Evolutionary conservation across 192 early-diverging fungal species (phyloP), one percentile per base, ranked within the genome.

Genomic region (Lobosporangium transversale): DNA sequence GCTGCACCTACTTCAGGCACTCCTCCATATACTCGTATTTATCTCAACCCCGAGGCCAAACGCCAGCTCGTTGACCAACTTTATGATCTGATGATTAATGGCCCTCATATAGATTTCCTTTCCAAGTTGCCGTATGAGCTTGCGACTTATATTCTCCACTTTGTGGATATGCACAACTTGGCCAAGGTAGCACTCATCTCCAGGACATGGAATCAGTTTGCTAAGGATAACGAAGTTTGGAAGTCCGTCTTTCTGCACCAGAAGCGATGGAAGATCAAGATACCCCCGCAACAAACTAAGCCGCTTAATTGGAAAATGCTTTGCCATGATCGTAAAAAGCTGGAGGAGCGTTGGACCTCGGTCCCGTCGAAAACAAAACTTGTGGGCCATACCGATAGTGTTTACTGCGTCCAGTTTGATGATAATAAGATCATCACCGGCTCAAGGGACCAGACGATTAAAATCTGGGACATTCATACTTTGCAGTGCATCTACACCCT

Each of bases 331-430:
- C 86, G 94, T 12, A 57, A 71, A 20, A 44, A 62, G 31, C 82
- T 97, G 2, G 86, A 88, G 44, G 65, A 52, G 14, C 81, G 80
- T 55, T 95, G 93, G 93, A 84, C 68, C 17, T 1, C 20, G 20
- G 71, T 62, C 3, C 80, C 80, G 17, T 58, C 66, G 12, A 83
- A 87, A 18, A 80, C 73, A 24, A 87, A 89, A 27, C 75, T 98
- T 15, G 65, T 69, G 10, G 94, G 94, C n/a, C 97, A 98, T 61
- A 51, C 47, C 35, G 94, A 91, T 50, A 94, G 91, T 58, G 93
- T 98, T 4, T 93, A 97, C 62, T 98, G 97, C 66, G 85, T 98
- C 21, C 95, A 97, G 48, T 95, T 87, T 78, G 84, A 96, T 58
- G 80, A 88, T 36, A 37, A 88, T 20, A 88, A 88, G 54, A 84